phyloP scores from a whole-genome alignment of 2,329 filamentous ascomycete species.

The Kalmusia sp. region DNA sequence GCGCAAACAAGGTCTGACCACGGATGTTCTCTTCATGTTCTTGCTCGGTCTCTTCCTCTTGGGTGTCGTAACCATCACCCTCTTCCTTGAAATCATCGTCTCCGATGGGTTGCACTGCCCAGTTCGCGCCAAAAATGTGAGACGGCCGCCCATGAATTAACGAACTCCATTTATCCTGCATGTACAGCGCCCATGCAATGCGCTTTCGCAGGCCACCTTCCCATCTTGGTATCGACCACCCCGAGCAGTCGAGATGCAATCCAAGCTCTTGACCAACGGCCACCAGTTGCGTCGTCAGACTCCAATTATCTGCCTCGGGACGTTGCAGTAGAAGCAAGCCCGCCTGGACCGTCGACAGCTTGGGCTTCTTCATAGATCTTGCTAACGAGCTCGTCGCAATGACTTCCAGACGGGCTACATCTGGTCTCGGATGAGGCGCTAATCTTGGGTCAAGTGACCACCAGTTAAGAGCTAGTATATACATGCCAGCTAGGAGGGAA shows the following conservation, averaged over 20 bases:
- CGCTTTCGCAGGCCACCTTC: slow-evolving; percentile 85
- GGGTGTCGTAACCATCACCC: slow-evolving; percentile 59
- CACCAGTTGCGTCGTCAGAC: slow-evolving; percentile 84
- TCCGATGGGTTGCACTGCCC: slow-evolving; percentile 75
- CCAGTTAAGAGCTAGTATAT: slow-evolving; percentile 87
- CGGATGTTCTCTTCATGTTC: slow-evolving; percentile 68
- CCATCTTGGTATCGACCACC: slow-evolving; percentile 88
- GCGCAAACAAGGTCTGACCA: slow-evolving; percentile 73
- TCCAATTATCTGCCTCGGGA: slow-evolving; percentile 81
- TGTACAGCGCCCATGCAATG: slow-evolving; percentile 88
- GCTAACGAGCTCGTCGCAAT: slow-evolving; percentile 76
- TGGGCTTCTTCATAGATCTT: slow-evolving; percentile 81
- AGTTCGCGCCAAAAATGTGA: slow-evolving; percentile 73
- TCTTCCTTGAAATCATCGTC: slow-evolving; percentile 76
- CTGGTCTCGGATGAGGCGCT: slow-evolving; percentile 69
- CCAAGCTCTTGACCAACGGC: slow-evolving; percentile 88
- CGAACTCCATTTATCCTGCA: slow-evolving; percentile 94
- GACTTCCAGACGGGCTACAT: slow-evolving; percentile 75
- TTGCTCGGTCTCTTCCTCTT: slow-evolving; percentile 57
- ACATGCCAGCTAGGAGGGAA: slow-evolving; percentile 78
- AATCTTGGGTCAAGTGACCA: slow-evolving; percentile 78
- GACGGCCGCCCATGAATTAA: slow-evolving; percentile 86
- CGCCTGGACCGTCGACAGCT: slow-evolving; percentile 80
- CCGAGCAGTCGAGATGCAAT: slow-evolving; percentile 83
- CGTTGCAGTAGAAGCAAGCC: slow-evolving; percentile 77